A percentile compares a stretch with the other conserved stretches of the same genome.
Conservation (phyloP, 1,139 yeast genomes). For the Diutina catenulata region DNA sequence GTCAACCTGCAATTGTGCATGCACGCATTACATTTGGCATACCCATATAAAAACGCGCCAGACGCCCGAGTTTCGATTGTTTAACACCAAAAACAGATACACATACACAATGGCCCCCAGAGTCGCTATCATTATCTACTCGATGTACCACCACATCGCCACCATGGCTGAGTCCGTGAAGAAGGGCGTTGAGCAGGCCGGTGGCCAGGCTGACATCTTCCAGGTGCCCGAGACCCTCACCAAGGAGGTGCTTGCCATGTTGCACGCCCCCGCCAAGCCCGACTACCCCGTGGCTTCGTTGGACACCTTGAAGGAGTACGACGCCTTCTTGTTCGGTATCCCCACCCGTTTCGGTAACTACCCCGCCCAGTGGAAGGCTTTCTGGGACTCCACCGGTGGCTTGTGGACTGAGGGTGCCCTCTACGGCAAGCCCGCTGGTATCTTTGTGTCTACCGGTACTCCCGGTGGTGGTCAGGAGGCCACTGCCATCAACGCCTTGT, state of each 20-base stretch:
- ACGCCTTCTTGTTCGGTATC: constrained; percentile 10
- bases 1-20: too few species aligned
- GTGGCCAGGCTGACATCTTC: constrained; percentile 10
- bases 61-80: too few species aligned
- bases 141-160: constrained; percentile 10
- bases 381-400: constrained; percentile 10
- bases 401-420: constrained; percentile 10
- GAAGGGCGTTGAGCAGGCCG: constrained; percentile 9
- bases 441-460: constrained; percentile 8
- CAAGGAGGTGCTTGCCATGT: constrained; percentile 8
- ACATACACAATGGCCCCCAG: constrained; percentile 8
- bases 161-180: constrained; percentile 10
- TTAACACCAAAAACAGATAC: too few species aligned
- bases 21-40: too few species aligned
- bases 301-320: constrained; percentile 9
- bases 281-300: constrained; percentile 8
- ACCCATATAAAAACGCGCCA: too few species aligned
- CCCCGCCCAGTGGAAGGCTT: constrained; percentile 10
- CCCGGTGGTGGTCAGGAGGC: constrained; percentile 6
- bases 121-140: constrained; percentile 11
- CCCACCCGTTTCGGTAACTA: constrained; percentile 10
- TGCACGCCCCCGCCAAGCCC: constrained; percentile 8
- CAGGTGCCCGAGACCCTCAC: constrained; percentile 10
- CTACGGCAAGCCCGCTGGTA: constrained; percentile 10
- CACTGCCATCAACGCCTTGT: constrained; percentile 3